These are phyloP conservation scores for Tanacetum coccineum DNA, from an alignment of 129 eudicot species.

Conservation along the genomic window DNA sequence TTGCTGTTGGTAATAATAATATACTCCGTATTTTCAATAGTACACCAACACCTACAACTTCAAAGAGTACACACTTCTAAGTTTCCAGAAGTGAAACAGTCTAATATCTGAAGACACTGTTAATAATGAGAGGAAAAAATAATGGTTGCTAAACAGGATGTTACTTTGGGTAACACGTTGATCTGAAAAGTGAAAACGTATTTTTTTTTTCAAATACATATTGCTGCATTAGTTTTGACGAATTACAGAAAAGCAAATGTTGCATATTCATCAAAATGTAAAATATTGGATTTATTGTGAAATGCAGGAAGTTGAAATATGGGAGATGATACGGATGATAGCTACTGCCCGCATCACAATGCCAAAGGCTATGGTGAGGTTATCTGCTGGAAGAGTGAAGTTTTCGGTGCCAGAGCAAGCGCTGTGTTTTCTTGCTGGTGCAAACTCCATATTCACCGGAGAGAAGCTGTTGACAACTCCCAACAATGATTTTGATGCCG, in stretches of 20 bases:
- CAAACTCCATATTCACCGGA: constrained; percentile 95
- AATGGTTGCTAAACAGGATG: not conserved
- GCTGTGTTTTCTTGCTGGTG: constrained; percentile 96
- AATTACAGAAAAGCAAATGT: not conserved
- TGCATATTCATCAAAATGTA: not conserved
- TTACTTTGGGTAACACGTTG: not conserved
- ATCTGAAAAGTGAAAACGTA: not conserved
- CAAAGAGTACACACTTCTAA: not conserved
- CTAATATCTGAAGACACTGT: not conserved
- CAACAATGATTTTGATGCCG: constrained; percentile 89
- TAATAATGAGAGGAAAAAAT: not conserved
- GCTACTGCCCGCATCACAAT: constrained; percentile 88
- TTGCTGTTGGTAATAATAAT: not conserved
- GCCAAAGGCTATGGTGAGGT: constrained; percentile 97
- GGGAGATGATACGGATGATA: constrained; percentile 99
- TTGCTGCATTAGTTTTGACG: not conserved
- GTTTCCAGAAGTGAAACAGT: not conserved
- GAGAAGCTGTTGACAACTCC: constrained; percentile 93
- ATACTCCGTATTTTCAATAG: not conserved
- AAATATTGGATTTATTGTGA: not conserved
- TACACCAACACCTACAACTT: not conserved
- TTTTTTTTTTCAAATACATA: not conserved
- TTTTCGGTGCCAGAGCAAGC: constrained; percentile 92
- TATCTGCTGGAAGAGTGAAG: constrained; percentile 91
- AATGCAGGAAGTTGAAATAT: constrained; percentile 79